phyloP scores from a whole-genome alignment of 257 asterid genomes.

The Anisodus acutangulus region DNA sequence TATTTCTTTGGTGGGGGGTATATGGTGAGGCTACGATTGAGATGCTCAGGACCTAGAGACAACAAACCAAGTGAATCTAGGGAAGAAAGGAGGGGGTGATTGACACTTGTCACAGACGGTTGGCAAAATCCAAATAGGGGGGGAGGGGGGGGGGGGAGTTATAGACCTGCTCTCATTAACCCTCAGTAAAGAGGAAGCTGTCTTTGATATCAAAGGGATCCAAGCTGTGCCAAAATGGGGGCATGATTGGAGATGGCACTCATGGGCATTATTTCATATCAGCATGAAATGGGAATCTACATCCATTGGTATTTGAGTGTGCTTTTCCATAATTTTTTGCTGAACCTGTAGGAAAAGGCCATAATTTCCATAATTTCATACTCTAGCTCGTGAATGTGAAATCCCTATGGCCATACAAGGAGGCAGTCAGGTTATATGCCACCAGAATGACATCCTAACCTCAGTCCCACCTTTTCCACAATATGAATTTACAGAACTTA shows the following conservation, averaged over 20 bases:
- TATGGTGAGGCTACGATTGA: too few species aligned
- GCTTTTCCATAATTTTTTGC: not conserved
- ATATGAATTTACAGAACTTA: not conserved
- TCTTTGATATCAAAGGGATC: not conserved
- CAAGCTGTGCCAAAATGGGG: not conserved
- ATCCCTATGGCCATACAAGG: conserved; percentile 13
- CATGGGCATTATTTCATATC: not conserved
- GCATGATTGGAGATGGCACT: conserved; percentile 19
- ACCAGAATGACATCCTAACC: conserved; percentile 15
- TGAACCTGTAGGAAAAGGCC: not conserved
- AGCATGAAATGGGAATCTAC: conserved; percentile 8
- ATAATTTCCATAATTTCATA: not conserved
- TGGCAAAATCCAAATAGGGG: not conserved
- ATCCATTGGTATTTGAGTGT: conserved; percentile 25
- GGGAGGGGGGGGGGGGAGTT: not conserved
- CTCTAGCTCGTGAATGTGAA: not conserved
- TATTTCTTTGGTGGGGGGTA: too few species aligned
- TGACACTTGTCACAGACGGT: not conserved
- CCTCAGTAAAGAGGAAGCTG: not conserved
- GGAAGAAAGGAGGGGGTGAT: conserved; percentile 6
- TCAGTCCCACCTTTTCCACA: not conserved
- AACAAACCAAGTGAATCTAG: conserved; percentile 8
- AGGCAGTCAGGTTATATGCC: not conserved
- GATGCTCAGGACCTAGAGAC: not conserved
- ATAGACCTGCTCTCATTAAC: not conserved